Percentiles rank a stretch among this genome's conserved stretches.
Evolutionary conservation across 2,329 filamentous ascomycete species (phyloP).

Genomic region (Macroventuria anomochaeta): DNA sequence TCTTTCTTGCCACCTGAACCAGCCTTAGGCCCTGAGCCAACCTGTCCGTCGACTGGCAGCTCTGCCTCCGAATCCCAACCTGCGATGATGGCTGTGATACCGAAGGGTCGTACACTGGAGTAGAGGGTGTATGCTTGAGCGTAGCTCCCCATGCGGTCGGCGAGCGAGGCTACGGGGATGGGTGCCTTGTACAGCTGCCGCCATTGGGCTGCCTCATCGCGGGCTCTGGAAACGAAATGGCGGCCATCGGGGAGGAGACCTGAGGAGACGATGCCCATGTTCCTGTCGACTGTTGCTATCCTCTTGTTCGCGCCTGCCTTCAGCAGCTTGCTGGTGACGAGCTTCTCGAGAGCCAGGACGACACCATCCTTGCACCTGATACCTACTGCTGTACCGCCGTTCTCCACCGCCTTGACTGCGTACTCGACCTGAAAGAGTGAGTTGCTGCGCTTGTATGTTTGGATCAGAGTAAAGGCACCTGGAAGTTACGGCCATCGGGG

Average conservation of each 20-base stretch:
- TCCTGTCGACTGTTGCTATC: conserved; percentile 92
- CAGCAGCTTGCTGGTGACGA: conserved; percentile 91
- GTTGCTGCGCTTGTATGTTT: neutral
- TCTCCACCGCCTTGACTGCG: conserved; percentile 97
- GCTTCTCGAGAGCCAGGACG: conserved; percentile 94
- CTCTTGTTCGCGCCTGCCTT: conserved; percentile 96
- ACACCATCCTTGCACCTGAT: conserved; percentile 98
- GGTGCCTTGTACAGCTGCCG: conserved; percentile 92
- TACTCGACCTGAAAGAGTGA: conserved; percentile 73
- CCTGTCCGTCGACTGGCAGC: conserved; percentile 85
- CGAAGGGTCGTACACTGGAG: conserved; percentile 94
- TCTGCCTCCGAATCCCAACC: conserved; percentile 93
- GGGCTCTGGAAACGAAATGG: conserved; percentile 92
- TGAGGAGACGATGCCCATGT: conserved; percentile 91
- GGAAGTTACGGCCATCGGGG: conserved; percentile 97
- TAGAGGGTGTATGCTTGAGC: conserved; percentile 98
- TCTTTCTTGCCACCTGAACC: conserved; percentile 85
- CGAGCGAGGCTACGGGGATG: conserved; percentile 86
- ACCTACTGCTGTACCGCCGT: conserved; percentile 92
- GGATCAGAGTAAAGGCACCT: conserved; percentile 60
- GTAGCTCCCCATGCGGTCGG: conserved; percentile 92
- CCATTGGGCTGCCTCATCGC: conserved; percentile 92
- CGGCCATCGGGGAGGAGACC: conserved; percentile 93
- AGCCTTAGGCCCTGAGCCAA: conserved; percentile 77
- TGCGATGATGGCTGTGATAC: conserved; percentile 91